A percentile compares a stretch with the other conserved stretches of the same genome.
phyloP scores from a whole-genome alignment of 108 stramenopile species.

The Fragilaria radians region DNA sequence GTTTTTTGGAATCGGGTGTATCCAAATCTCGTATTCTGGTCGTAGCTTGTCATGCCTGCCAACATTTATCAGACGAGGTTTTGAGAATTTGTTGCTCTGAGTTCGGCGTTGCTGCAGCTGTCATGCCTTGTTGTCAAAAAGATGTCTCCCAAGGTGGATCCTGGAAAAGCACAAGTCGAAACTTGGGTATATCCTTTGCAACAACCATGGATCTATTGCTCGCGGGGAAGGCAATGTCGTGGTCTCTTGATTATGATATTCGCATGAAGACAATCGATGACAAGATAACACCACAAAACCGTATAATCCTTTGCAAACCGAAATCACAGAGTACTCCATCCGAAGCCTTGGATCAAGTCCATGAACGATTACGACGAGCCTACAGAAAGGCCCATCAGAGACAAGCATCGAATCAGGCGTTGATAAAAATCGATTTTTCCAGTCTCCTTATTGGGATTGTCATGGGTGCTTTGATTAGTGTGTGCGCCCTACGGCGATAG shows the following conservation, averaged over 20 bases:
- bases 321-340: background rate
- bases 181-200: constrained; percentile 33
- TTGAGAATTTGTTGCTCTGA: constrained; percentile 48
- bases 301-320: constrained; percentile 38
- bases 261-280: constrained; percentile 63
- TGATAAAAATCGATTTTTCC: too few relatives aligned
- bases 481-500: too few relatives aligned
- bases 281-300: constrained; percentile 56
- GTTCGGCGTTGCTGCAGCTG: constrained; percentile 59
- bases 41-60: constrained; percentile 79
- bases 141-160: constrained; percentile 32
- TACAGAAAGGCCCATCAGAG: constrained; percentile 24
- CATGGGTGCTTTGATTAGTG: too few relatives aligned
- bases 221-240: constrained; percentile 56
- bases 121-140: constrained; percentile 80
- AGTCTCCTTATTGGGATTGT: too few relatives aligned
- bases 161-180: constrained; percentile 35
- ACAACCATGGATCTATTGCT: constrained; percentile 59
- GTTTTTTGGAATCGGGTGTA: constrained; percentile 11
- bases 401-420: too few relatives aligned
- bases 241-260: constrained; percentile 38
- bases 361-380: constrained; percentile 16
- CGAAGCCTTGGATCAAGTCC: constrained; percentile 12
- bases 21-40: constrained; percentile 37
- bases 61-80: constrained; percentile 70